Percentiles rank a stretch among this genome's conserved stretches.
phyloP scores from a whole-genome alignment of 257 asterid species.

The Solanum medicagineum region DNA sequence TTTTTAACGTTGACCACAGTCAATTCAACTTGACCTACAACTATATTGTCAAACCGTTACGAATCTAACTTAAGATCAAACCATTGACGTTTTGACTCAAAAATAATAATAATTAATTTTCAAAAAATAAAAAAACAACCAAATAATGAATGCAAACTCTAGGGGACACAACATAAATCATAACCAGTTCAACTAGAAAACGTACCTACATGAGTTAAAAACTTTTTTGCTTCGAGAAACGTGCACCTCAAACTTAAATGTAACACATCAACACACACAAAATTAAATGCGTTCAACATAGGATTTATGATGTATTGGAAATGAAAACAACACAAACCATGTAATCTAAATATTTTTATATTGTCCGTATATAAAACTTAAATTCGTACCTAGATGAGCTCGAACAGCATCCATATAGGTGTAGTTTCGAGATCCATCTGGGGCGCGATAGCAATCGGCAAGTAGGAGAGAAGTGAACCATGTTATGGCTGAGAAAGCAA shows the following conservation, averaged over 20 bases:
- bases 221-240: not conserved
- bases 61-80: not conserved
- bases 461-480: constrained; percentile 45
- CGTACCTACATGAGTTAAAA: not conserved
- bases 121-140: too few species aligned
- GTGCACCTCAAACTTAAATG: not conserved
- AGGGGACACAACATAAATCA: not conserved
- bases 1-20: not conserved
- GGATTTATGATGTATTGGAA: not conserved
- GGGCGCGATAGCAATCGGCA: constrained; percentile 46
- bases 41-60: not conserved
- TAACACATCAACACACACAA: not conserved
- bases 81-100: not conserved
- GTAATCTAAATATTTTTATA: not conserved
- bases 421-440: constrained; percentile 36
- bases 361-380: not conserved
- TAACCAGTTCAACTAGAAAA: not conserved
- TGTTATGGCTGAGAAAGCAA: constrained; percentile 38
- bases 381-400: constrained; percentile 29
- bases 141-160: not conserved
- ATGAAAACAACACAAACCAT: not conserved
- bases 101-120: not conserved
- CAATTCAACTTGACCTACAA: not conserved
- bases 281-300: not conserved
- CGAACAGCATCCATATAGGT: constrained; percentile 41